phyloP scores from a whole-genome alignment of 768 basidiomycete genomes.

The Steccherinum ochraceum region DNA sequence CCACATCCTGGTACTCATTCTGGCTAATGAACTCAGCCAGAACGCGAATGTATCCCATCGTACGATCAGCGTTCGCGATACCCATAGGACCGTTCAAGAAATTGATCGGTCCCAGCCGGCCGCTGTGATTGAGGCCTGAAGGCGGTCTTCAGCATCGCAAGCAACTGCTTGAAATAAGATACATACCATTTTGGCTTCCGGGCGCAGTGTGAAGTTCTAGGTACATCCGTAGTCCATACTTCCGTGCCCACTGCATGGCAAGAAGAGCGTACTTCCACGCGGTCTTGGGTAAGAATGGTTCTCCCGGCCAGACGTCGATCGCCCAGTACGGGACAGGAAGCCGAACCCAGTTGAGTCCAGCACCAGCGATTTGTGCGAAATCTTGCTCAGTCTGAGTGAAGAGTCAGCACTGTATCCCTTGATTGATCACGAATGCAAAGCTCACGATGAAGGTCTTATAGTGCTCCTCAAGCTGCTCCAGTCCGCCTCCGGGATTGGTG shows the following conservation, averaged over 20 bases:
- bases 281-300: constrained; percentile 72
- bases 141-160: too few species aligned
- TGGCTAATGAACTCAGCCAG: constrained; percentile 81
- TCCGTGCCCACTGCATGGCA: constrained; percentile 77
- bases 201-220: constrained; percentile 81
- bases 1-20: constrained; percentile 59
- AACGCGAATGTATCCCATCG: constrained; percentile 72
- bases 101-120: constrained; percentile 57
- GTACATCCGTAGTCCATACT: constrained; percentile 82
- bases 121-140: constrained; percentile 50
- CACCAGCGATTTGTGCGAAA: constrained; percentile 83
- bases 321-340: constrained; percentile 87
- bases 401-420: too few species aligned
- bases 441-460: constrained; percentile 82
- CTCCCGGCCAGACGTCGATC: constrained; percentile 68
- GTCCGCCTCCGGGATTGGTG: constrained; percentile 47
- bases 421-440: too few species aligned
- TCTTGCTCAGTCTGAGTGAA: constrained; percentile 75
- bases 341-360: constrained; percentile 83
- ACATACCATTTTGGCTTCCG: constrained; percentile 71
- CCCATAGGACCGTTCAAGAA: constrained; percentile 77
- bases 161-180: constrained; percentile 3
- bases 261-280: constrained; percentile 85
- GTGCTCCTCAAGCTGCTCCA: constrained; percentile 68
- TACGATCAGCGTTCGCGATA: constrained; percentile 79